Evolutionary conservation across 148 eudicot species (phyloP), one percentile per base, ranked within the genome.

Genomic region (Mesembryanthemum crystallinum): DNA sequence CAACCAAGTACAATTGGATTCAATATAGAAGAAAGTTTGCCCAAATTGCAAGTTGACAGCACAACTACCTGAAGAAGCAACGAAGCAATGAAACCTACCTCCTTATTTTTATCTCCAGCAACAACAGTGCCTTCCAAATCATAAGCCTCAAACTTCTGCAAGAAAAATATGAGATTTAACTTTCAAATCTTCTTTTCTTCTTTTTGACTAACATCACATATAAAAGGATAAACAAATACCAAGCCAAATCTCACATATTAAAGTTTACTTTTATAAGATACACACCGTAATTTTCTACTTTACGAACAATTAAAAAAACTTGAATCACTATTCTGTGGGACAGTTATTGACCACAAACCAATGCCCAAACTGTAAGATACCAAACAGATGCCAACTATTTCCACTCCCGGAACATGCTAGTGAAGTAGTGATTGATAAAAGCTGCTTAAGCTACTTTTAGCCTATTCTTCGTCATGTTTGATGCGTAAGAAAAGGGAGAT

Each of bases 111-210:
- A 72, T 95, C 96, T 81, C 99, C 99, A 67, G 96, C 91, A 79
- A 89, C 94, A 80, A 85, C 85, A 76, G 80, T 81, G 21, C 96
- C 97, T 70, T 82, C 86, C 55, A 89, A 83, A 85, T 90, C 84
- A 58, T 95, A 92, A 59, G 99, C 99, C 94, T 92, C 99, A 77
- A 89, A 95, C 79, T 89, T 95, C 99, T 95, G 91, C 83, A 81
- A 57, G 45, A 45, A 45, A 63, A 69, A 39, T 7, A 79, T 37
- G 57, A 64, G 43, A 24, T 63, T 75, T 23, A 13, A 45, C 1
- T 37, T 37, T 58, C 15, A 9, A 20, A 37, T 10, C 25, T 17
- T 64, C 3, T 20, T n/a, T 66, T 54, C n/a, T 29, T 29, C 29
- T 27, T 20, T 49, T 43, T 12, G 27, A 57, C 43, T 24, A 25